These are phyloP conservation scores for Tricharina praecox DNA, from an alignment of 495 filamentous ascomycete species.

Conservation along the genomic window DNA sequence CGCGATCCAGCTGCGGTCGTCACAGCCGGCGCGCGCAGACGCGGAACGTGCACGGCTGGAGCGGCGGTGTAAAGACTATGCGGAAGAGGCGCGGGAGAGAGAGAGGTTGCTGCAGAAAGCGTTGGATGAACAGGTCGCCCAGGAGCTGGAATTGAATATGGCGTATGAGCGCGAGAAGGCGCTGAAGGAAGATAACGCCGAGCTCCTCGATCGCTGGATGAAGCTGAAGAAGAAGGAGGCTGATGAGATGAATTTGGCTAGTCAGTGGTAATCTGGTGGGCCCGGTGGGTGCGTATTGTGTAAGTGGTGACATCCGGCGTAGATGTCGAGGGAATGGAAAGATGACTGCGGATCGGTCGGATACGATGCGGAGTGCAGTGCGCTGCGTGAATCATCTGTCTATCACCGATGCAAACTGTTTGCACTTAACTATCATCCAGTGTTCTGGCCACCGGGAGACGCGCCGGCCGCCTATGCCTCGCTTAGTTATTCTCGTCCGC, in stretches of 20 bases:
- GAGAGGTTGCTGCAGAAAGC: not conserved
- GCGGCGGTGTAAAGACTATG: not conserved
- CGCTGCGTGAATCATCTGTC: no score
- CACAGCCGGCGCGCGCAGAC: not conserved
- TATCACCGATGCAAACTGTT: no score
- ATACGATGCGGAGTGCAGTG: no score
- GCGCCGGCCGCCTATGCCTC: no score
- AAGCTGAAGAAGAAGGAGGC: conserved; percentile 4
- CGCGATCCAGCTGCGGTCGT: not conserved
- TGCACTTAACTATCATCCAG: no score
- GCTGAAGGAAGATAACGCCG: conserved; percentile 1
- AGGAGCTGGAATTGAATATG: conserved; percentile 8
- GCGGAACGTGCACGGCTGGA: not conserved
- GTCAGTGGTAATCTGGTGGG: conserved; percentile 1
- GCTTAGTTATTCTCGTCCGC: no score
- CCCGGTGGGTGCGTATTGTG: no score
- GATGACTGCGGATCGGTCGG: no score
- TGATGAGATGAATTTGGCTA: conserved; percentile 2
- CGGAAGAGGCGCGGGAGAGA: not conserved
- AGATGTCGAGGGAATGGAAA: no score
- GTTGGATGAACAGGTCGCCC: conserved; percentile 2
- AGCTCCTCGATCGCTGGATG: conserved; percentile 4
- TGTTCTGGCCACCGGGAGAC: no score
- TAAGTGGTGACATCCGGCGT: no score
- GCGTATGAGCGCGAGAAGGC: not conserved